A percentile compares a stretch with the other conserved stretches of the same genome.
These are phyloP conservation scores for Xylaria sp. DNA, from an alignment of 2,329 filamentous ascomycete species.

Conservation along the genomic window DNA sequence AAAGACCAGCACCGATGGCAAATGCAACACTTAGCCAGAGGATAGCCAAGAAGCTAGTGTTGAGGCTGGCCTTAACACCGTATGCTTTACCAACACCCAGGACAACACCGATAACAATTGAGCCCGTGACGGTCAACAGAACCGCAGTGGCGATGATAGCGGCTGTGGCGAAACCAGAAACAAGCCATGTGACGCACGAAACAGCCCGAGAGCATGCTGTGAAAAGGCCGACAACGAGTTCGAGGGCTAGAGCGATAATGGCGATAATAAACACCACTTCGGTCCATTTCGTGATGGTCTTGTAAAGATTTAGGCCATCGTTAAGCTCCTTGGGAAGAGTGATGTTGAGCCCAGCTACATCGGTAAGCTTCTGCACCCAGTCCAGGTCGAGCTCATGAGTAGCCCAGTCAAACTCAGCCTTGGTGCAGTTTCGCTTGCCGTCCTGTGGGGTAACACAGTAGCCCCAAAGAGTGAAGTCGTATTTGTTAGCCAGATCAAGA, in stretches of 20 bases:
- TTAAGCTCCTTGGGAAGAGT: slow-evolving; percentile 75
- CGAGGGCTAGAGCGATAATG: slow-evolving; percentile 73
- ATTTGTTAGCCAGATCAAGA: slow-evolving; percentile 77
- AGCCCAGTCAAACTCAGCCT: slow-evolving; percentile 80
- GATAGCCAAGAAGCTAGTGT: slow-evolving; percentile 74
- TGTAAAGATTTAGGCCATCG: slow-evolving; percentile 77
- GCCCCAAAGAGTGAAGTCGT: slow-evolving; percentile 86
- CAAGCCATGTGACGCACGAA: slow-evolving; percentile 83
- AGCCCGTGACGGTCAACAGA: slow-evolving; percentile 79
- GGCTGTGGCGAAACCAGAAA: slow-evolving; percentile 71
- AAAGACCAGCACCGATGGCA: slow-evolving; percentile 78
- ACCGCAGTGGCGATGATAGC: slow-evolving; percentile 71
- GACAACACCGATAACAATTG: slow-evolving; percentile 75
- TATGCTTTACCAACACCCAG: slow-evolving; percentile 75
- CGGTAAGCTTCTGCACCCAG: slow-evolving; percentile 54
- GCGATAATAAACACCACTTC: slow-evolving; percentile 83
- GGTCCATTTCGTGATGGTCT: slow-evolving; percentile 81
- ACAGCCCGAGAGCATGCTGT: slow-evolving; percentile 85
- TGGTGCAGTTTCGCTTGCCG: slow-evolving; percentile 73
- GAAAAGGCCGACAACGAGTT: slow-evolving; percentile 82
- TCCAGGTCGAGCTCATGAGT: slow-evolving; percentile 72
- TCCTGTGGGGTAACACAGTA: slow-evolving; percentile 77
- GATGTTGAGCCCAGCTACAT: slow-evolving; percentile 63
- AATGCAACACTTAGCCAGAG: slow-evolving; percentile 86
- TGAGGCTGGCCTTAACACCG: slow-evolving; percentile 74